These are phyloP conservation scores for Malus hybrid DNA, from an alignment of 331 rosid genomes.

Conservation along the genomic window DNA sequence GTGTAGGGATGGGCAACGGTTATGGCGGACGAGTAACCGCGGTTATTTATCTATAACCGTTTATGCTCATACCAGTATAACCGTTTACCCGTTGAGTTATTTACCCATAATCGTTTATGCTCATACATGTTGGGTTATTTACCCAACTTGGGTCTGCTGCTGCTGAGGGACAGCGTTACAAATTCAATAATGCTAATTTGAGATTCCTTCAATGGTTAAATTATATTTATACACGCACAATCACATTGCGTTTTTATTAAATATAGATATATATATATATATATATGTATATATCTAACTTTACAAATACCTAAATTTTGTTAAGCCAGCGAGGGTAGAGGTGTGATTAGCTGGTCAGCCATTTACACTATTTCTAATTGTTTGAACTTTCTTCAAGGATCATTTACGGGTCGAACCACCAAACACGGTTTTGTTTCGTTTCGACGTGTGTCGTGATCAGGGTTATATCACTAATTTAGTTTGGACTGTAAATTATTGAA, in stretches of 20 bases:
- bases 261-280: too few species aligned
- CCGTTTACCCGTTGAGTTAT: too few species aligned
- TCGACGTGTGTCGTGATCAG: not conserved
- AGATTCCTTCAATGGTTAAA: slow-evolving; percentile 37
- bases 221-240: not conserved
- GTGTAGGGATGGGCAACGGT: too few species aligned
- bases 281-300: too few species aligned
- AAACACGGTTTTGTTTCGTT: not conserved
- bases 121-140: too few species aligned
- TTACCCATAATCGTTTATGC: too few species aligned
- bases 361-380: not conserved
- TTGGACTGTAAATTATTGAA: too few species aligned
- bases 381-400: slow-evolving; percentile 12
- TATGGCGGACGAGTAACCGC: too few species aligned
- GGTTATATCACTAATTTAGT: not conserved
- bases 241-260: not conserved
- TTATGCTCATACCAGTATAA: too few species aligned
- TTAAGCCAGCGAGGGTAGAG: slow-evolving; percentile 5
- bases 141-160: too few species aligned
- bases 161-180: slow-evolving; percentile 19
- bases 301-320: not conserved
- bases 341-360: slow-evolving; percentile 7
- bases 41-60: too few species aligned
- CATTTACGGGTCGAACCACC: slow-evolving; percentile 8
- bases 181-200: slow-evolving; percentile 21